phyloP scores from a whole-genome alignment of 116 monocot species.

The Zostera marina region DNA sequence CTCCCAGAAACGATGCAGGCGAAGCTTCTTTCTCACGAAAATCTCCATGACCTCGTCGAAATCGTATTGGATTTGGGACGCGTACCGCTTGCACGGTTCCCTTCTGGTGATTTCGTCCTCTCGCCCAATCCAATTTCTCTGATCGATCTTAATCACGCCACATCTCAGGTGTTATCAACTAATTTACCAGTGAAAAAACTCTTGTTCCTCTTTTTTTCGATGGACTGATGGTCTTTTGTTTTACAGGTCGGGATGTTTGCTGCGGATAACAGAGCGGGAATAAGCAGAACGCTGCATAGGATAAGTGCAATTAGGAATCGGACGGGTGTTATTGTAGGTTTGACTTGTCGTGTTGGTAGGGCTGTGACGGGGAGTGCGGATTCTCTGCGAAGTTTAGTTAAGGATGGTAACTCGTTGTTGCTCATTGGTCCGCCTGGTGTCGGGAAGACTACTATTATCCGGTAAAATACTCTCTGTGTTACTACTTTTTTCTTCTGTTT shows the following conservation, averaged over 20 bases:
- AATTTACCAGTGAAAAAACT: not conserved
- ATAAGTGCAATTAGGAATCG: constrained; percentile 73
- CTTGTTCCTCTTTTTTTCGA: not conserved
- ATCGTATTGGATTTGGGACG: constrained; percentile 92
- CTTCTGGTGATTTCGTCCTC: constrained; percentile 66
- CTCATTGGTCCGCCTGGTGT: constrained; percentile 89
- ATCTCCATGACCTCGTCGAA: constrained; percentile 45
- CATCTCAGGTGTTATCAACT: constrained; percentile 27
- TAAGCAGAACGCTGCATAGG: constrained; percentile 70
- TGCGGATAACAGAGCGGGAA: constrained; percentile 65
- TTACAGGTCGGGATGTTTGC: constrained; percentile 55
- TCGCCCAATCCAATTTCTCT: constrained; percentile 33
- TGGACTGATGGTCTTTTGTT: not conserved
- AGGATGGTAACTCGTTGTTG: constrained; percentile 47
- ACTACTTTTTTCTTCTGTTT: not conserved
- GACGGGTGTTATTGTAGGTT: constrained; percentile 51
- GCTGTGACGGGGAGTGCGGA: constrained; percentile 50
- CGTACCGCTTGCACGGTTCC: constrained; percentile 63
- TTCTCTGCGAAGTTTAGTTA: constrained; percentile 54
- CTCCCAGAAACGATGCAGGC: constrained; percentile 46
- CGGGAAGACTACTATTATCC: constrained; percentile 58
- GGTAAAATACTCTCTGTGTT: not conserved
- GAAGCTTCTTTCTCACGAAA: constrained; percentile 24
- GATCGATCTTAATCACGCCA: constrained; percentile 39
- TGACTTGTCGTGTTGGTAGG: constrained; percentile 78